These are phyloP conservation scores for Heliamphora ciliata DNA, from an alignment of 179 eudicot genomes.

Conservation along the genomic window DNA sequence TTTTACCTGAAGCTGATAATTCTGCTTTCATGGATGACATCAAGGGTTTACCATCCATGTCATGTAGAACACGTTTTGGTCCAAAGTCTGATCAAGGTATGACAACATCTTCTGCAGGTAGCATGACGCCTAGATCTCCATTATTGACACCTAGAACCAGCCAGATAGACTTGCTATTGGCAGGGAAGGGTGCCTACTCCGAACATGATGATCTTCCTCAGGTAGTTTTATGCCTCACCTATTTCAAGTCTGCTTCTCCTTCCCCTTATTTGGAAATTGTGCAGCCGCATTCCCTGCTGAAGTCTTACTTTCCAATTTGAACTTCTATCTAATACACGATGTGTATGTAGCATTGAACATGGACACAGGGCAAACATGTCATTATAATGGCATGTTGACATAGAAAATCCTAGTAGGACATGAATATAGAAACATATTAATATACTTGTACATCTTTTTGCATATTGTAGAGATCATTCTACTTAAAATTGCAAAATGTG, in stretches of 20 bases:
- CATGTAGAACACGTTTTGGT: slow-evolving; percentile 92
- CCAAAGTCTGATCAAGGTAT: slow-evolving; percentile 99
- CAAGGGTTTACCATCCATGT: slow-evolving; percentile 79
- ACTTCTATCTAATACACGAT: neutral
- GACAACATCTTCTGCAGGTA: slow-evolving; percentile 97
- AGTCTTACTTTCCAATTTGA: neutral
- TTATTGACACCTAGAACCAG: slow-evolving; percentile 75
- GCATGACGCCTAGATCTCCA: slow-evolving; percentile 98
- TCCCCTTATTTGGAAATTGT: neutral
- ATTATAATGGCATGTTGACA: no score
- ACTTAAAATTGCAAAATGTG: neutral
- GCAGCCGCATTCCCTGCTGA: no score
- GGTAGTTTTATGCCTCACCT: slow-evolving; percentile 35
- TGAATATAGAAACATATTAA: neutral
- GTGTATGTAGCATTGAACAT: no score
- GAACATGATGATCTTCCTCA: slow-evolving; percentile 92
- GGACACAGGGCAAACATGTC: neutral
- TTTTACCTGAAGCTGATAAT: slow-evolving; percentile 80
- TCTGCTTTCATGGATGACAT: slow-evolving; percentile 73
- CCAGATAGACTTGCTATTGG: slow-evolving; percentile 77
- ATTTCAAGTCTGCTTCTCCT: neutral
- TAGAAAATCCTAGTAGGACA: neutral
- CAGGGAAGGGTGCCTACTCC: slow-evolving; percentile 73
- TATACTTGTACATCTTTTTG: neutral
- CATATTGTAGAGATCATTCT: neutral